Evolutionary conservation across 257 asterid genomes (phyloP), one percentile per base, ranked within the genome.

Genomic region (Petunia axillaris): DNA sequence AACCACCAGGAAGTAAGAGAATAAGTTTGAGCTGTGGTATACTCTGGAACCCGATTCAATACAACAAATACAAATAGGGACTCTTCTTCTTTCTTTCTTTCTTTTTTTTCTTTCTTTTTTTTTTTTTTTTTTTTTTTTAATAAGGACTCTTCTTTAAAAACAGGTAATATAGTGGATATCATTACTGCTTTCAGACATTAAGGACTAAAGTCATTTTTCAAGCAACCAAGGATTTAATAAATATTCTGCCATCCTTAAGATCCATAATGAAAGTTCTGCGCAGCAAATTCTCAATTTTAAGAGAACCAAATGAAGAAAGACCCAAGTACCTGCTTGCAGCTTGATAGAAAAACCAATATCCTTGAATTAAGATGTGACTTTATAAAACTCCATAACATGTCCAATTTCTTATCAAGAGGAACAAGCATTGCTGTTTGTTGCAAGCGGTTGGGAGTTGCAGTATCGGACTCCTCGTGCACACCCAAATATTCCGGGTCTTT

Each of bases 401-500:
- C 98, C 16, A 94, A 82, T 82, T 96, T 96, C 88, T 93, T 91
- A 43, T 94, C 98, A 68, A 96, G 98, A 83, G 98, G 91, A 82
- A 94, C 91, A 58, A 89, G 57, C 87, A 96, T 85, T 9, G 90
- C 97, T 25, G 93, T 92, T 90, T 96, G 98, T 83, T 87, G 88
- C 85, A 96, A 90, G 81, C 86, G 91, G 73, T 67, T 87, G 25
- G 99, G 99, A 75, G 99, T 96, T 15, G 99, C 98, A 38, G 97
- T 90, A 54, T 78, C 73, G 66, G 98, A 89, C 86, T 96, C 93
- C 91, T 93, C 97, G 46, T 94, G 98, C 88, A 96, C 98, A 52
- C 98, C 91, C 71, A 96, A 79, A 85, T 92, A 96, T 87, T 96
- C 99, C 44, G 98, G 98, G 81, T 96, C 98, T 89, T 96, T 96